Evolutionary conservation across 257 asterid species (phyloP), one percentile per base, ranked within the genome.

Genomic region (Lycium ferocissimum): DNA sequence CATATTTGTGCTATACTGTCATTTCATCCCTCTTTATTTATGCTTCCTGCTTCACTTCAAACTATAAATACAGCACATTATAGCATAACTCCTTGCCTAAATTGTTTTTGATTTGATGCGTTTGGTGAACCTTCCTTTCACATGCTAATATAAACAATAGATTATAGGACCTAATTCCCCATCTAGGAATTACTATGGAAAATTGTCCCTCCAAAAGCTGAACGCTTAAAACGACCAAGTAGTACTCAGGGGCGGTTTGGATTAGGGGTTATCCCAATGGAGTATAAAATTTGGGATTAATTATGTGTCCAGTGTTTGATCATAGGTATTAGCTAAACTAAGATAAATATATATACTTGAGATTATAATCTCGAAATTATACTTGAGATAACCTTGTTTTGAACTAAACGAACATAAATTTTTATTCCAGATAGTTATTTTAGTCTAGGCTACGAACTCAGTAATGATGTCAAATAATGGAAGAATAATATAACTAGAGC

Each of bases 121-220:
- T 78, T 53, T 53, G 65, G 65, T 78, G 82, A 78, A 78, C 65
- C 49, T 26, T 78, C 49, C 15, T 78, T 78, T 53, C 82, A 78
- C 49, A 26, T 53, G 9, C 53, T 33, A 26, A 78, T 53, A 6
- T 0, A 4, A 51, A 51, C 56, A 51, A 0, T 26, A 26, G 33
- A 26, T 26, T 10, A 71, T 38, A 53, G 81, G 81, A 75, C 61
- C 62, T 62, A 62, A 7, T 61, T 63, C 17, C 70, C 15, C 15
- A 63, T 63, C 7, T 61, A 22, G 3, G 67, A n/a, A 61, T 61
- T 58, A 58, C 22, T 56, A 56, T 54, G 22, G 63, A 58, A 58
- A 5, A 5, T 58, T 58, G 9, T 58, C 63, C 63, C 20, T 58
- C 63, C 65, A 58, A 58, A 58, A 58, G 26, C 11, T 18, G n/a